These are phyloP conservation scores for Xylaria cubensis DNA, from an alignment of 495 filamentous ascomycete genomes.

Conservation along the genomic window DNA sequence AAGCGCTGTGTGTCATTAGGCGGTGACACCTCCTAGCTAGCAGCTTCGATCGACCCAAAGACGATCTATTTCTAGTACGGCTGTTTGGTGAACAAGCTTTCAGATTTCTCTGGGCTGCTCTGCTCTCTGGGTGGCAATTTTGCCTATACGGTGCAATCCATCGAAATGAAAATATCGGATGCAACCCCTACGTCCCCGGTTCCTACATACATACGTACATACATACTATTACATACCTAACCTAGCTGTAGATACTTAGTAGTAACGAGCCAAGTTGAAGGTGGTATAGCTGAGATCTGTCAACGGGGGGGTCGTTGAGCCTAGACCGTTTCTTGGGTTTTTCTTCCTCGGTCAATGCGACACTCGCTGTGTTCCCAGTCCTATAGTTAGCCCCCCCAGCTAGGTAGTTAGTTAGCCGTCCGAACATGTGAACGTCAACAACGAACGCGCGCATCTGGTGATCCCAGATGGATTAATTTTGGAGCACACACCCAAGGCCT, in stretches of 20 bases:
- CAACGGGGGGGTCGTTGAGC: slow-evolving; percentile 21
- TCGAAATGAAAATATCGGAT: slow-evolving; percentile 22
- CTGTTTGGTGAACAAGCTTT: slow-evolving; percentile 27
- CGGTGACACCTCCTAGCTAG: slow-evolving; percentile 1
- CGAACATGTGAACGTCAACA: slow-evolving; percentile 8
- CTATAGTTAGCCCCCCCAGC: no score
- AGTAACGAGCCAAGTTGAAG: background rate
- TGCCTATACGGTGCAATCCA: slow-evolving; percentile 16
- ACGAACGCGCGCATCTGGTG: slow-evolving; percentile 13
- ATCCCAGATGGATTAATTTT: slow-evolving; percentile 12
- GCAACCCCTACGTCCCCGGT: slow-evolving; percentile 21
- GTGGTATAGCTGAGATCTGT: slow-evolving; percentile 24
- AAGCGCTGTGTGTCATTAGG: background rate
- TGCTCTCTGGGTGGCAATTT: slow-evolving; percentile 23
- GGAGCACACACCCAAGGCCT: background rate
- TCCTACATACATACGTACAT: background rate
- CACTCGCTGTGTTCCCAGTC: background rate
- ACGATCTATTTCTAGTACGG: background rate
- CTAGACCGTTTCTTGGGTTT: slow-evolving; percentile 23
- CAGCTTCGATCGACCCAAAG: slow-evolving; percentile 12
- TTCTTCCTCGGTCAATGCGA: slow-evolving; percentile 11
- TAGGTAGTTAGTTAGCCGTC: background rate
- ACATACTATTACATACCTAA: slow-evolving; percentile 5
- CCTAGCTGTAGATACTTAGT: slow-evolving; percentile 12
- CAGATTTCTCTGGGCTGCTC: slow-evolving; percentile 21